Base-by-base conservation (phyloP, 164 flowering plant species). In the Hamamelis virginiana region DNA sequence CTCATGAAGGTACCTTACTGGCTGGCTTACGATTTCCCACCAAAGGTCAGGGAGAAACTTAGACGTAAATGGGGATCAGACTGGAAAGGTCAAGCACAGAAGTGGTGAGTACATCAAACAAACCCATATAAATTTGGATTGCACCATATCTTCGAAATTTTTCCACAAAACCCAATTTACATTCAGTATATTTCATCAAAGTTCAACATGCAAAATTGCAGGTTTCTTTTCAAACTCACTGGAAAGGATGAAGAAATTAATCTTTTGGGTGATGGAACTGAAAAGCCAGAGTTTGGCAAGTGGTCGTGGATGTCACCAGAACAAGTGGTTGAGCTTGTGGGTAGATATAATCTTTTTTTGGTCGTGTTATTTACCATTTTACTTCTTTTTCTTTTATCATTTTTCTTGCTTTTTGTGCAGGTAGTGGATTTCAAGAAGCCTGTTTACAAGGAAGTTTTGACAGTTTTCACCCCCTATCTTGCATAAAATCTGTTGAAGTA, bases 41-140 rank as follows among this genome's bases (percentile, higher is more conserved):
- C 93, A 50, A 76, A 82, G 19, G 96, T 92, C 27, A 73, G 90
- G 73, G 92, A 83, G 80, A 89, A 85, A 38, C 85, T 95, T 10
- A 91, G 81, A 19, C 76, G 12, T 26, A 85, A 65, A 66, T 93
- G 99, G 98, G 98, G 98, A 70, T 73, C 90, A 46, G 86, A 92
- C 78, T 90, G 94, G 96, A 91, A 91, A 73, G 99, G 99, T 78
- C 98, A 95, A 81, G 97, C 97, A 45, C 98, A 93, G 68, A 95
- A 93, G 77, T 95, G 98, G 99, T 91, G 70, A 74, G 87, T 43
- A 9, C 9, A 33, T 68, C 51, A 15, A 25, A 51, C 12, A 12
- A 43, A 15, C n/a, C 62, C 6, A 6, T 33, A 33, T 33, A 33
- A 33, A 33, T 6, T 33, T 33, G 41, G 41, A 33, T 33, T 33